Conservation (phyloP, 768 basidiomycete species). For the Suillus americanus region DNA sequence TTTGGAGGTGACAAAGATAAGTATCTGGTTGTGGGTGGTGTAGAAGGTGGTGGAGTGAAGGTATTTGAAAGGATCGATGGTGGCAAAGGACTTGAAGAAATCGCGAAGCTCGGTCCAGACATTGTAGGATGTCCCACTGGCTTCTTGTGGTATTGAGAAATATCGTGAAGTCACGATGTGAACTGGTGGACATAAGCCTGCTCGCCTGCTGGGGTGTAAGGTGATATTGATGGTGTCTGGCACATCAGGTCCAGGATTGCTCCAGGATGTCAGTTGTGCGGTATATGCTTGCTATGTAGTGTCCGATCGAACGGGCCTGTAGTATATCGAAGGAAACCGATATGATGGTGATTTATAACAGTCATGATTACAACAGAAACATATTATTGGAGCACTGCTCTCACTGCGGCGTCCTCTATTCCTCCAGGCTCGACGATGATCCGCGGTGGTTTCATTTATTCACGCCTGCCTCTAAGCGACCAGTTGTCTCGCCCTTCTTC, state of each 20-base stretch:
- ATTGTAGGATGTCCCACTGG: slow-evolving; percentile 36
- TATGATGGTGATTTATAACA: not conserved
- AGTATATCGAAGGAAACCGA: not conserved
- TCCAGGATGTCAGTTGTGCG: not conserved
- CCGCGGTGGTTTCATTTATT: too few relatives aligned
- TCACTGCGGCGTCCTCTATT: too few relatives aligned
- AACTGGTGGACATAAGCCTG: not conserved
- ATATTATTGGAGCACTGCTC: too few relatives aligned
- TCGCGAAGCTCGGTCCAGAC: slow-evolving; percentile 42
- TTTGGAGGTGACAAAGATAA: slow-evolving; percentile 62
- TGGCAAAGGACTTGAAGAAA: slow-evolving; percentile 51
- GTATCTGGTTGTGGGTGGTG: slow-evolving; percentile 68
- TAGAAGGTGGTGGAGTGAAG: slow-evolving; percentile 63
- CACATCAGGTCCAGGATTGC: not conserved
- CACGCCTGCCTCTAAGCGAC: too few relatives aligned
- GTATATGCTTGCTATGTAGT: not conserved
- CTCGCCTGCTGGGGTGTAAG: not conserved
- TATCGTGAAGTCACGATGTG: not conserved
- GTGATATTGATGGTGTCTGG: not conserved
- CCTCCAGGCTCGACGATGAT: too few relatives aligned
- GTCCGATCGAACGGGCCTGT: not conserved
- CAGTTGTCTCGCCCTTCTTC: too few relatives aligned
- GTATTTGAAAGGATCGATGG: slow-evolving; percentile 65
- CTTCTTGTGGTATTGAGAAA: slow-evolving; percentile 38
- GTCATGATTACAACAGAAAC: too few relatives aligned